These are phyloP conservation scores for Colletotrichum trifolii DNA, from an alignment of 2,329 filamentous ascomycete species.

Conservation along the genomic window DNA sequence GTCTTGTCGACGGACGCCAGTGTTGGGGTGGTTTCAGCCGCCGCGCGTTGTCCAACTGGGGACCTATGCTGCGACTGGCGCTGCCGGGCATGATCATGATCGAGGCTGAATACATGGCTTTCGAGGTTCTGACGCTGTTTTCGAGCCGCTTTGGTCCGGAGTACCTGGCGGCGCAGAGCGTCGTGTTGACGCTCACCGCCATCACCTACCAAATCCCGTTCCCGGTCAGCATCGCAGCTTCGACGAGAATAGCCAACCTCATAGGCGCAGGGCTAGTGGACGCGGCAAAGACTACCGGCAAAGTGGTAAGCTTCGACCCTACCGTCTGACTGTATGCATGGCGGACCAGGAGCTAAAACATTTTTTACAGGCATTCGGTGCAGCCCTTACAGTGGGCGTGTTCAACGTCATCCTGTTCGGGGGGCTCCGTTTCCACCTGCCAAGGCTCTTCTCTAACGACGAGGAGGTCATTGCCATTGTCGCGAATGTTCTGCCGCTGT, in stretches of 20 bases:
- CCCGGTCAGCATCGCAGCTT: constrained; percentile 87
- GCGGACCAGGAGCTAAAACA: constrained; percentile 41
- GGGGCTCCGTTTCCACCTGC: constrained; percentile 77
- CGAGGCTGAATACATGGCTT: constrained; percentile 91
- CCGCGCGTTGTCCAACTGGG: constrained; percentile 79
- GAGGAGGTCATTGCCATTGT: constrained; percentile 75
- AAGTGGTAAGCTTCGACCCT: constrained; percentile 65
- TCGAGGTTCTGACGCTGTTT: constrained; percentile 89
- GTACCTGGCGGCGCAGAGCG: constrained; percentile 87
- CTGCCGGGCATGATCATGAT: constrained; percentile 94
- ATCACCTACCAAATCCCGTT: constrained; percentile 94
- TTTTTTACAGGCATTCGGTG: constrained; percentile 61
- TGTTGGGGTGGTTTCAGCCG: constrained; percentile 87
- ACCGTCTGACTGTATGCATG: not conserved
- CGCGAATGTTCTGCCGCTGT: constrained; percentile 78
- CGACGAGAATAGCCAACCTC: constrained; percentile 89
- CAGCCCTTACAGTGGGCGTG: constrained; percentile 77
- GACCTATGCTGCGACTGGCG: constrained; percentile 87
- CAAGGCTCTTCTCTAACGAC: constrained; percentile 82
- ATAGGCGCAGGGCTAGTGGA: constrained; percentile 87
- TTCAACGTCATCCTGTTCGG: constrained; percentile 81
- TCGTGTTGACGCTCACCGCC: constrained; percentile 80
- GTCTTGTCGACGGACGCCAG: constrained; percentile 77
- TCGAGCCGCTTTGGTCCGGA: constrained; percentile 83
- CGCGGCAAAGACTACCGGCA: constrained; percentile 83